Evolutionary conservation across 768 basidiomycete species (phyloP), one percentile per base, ranked within the genome.

Genomic region (Kwoniella heveanensis): DNA sequence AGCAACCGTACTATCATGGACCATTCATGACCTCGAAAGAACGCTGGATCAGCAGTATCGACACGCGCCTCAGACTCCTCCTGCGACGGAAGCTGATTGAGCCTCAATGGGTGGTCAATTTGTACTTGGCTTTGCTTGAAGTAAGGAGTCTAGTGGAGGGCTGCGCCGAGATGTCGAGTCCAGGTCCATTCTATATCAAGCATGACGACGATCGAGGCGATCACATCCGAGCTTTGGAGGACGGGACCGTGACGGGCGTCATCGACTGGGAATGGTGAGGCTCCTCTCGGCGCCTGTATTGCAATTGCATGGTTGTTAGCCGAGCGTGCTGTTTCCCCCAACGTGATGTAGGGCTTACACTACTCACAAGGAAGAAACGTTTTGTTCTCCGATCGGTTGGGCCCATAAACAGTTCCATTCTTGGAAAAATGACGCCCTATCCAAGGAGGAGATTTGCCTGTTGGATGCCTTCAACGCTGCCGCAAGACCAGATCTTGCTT

Each of bases 211-310:
- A 72, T 39, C 66, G 61, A 29, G 76, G 67, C 13, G 73, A 68
- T 62, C 77, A 77, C 22, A 67, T 71, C 15, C 51, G 72, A 27
- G 65, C 78, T 25, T 64, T 69, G 30, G 55, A 65, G 21, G 62
- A 69, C 19, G 55, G 64, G 57, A 55, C 69, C 21, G 69, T 77
- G 48, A 50, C 62, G 1, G 65, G 69, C 3, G 65, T 79, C 37
- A 71, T 79, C 48, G 71, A 79, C 54, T 79, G 78, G 78, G 78
- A 79, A 57, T 72, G 66, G 63, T 63, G 25, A 50, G 62, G n/a
- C n/a, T n/a, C n/a, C n/a, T n/a, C n/a, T n/a, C n/a, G n/a, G n/a
- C n/a, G n/a, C n/a, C n/a, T n/a, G n/a, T n/a, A n/a, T n/a, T n/a
- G n/a, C n/a, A n/a, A n/a, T n/a, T n/a, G n/a, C n/a, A n/a, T n/a